Evolutionary conservation across 768 basidiomycete genomes (phyloP), one percentile per base, ranked within the genome.

Genomic region (Sporobolomyces phaffii): DNA sequence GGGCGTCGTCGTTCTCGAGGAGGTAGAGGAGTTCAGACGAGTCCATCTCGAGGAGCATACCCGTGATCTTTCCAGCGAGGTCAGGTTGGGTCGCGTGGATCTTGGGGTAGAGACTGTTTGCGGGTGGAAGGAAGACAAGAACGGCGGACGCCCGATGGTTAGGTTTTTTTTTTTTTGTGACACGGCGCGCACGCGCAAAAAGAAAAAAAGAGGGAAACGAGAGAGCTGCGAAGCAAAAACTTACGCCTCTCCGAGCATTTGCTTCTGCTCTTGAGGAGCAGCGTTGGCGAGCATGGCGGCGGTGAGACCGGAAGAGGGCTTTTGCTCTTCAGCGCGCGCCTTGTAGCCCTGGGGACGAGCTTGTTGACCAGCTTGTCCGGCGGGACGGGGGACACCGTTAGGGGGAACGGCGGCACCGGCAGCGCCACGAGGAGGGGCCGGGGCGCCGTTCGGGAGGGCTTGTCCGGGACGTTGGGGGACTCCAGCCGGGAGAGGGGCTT

Each of bases 61-160:
- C 93, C 48, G 93, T 97, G 78, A 97, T 96, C 84, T 97, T 97
- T 68, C 96, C 96, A 72, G 96, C 92, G 76, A 96, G 82, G 26
- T 94, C 93, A 64, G 92, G 90, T 75, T 98, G 87, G 63, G 86
- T 77, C 28, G 87, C 90, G 76, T 51, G 72, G 62, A 75, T 76
- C 68, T 73, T 72, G 65, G 73, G 75, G 72, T 76, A 76, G 49
- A 73, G 50, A 50, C 61, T 62, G 61, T 22, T 24, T 15, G 18
- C 20, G 45, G 13, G 5, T 26, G 5, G 29, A 20, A 20, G 17
- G 29, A 18, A 31, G 49, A 50, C n/a, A 31, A 9, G 14, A 26
- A 47, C 10, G 26, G 11, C 9, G 14, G 17, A 28, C 17, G 9
- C 24, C 45, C 8, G 45, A 47, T 13, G n/a, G n/a, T n/a, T n/a